Base-by-base conservation (phyloP, 2,329 filamentous ascomycete genomes). In the Colletotrichum gloeosporioides region DNA sequence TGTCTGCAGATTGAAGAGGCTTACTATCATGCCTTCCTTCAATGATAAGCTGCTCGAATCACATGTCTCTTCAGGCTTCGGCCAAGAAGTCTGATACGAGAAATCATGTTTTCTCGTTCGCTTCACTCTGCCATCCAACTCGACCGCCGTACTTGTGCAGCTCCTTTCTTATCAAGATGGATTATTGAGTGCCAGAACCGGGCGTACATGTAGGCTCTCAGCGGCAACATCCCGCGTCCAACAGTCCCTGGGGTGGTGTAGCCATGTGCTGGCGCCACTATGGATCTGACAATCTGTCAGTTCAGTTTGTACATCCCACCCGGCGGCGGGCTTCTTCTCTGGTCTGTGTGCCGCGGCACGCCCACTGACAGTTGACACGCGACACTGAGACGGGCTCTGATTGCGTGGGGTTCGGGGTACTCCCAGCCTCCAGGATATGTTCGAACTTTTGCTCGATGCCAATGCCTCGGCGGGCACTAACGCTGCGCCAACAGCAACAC, bases 391-490 rank as follows among this genome's bases (percentile, higher is more conserved):
- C 32, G 57, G 71, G 66, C 66, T 74, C 34, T 29, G 34, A 18
- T 69, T 7, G 34, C 36, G 65, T 25, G 71, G 61, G 68, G 66
- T 64, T 65, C 16, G 31, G 9, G 34, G 63, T 22, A 57, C 22
- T 25, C 44, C 13, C n/a, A 39, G 36, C 36, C 36, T 39, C 36
- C 36, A 18, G 32, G 34, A 55, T 15, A 29, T 25, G 53, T 69
- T 44, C 64, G 70, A 66, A 74, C 64, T 64, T 64, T 69, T 49
- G 64, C 34, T 55, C 59, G 25, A 59, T 49, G 70, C 49, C 74
- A 36, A 69, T 69, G 64, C 29, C 74, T 75, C 73, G 69, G 69
- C 73, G 69, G 53, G 32, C 61, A 55, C 69, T 57, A 68, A 29
- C 31, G 53, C 39, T 18, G 74, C n/a, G 44, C 70, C 64, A 73